Base-by-base conservation (phyloP, 306 rosid species). In the Arachis hypogaea region DNA sequence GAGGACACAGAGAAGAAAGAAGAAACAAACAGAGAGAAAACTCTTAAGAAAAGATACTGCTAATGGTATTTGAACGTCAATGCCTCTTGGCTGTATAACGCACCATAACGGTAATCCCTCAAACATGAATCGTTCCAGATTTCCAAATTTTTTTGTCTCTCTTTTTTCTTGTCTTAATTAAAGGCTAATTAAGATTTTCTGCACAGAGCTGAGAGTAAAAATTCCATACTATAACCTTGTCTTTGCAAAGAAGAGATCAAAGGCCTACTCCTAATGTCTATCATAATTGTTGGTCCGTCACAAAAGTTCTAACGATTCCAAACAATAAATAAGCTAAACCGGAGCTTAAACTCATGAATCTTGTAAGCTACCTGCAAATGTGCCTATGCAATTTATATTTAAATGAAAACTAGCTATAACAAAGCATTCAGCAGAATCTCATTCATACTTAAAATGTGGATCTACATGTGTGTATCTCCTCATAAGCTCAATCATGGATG, bases 401-500 rank as follows among this genome's bases (percentile, higher is more conserved):
- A 49, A 74, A 63, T 58, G 57, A 60, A 77, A 74, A 74, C 42
- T 11, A 61, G 81, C 69, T 68, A 59, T 12, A 69, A 74, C 74
- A 51, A 78, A 56, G 63, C 59, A 73, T 70, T 56, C 42, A 45
- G 70, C 76, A 73, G 66, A 80, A 68, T 73, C 55, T 72, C 81
- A 81, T 69, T 75, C 80, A 78, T 71, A 85, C 66, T 78, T 77
- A 58, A 85, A 85, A 68, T 78, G 82, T 77, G 85, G 82, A 64
- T 78, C 82, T 47, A 85, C 83, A 59, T 78, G 29, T 49, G 56
- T 38, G 62, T 75, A 85, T 75, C 72, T 84, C 78, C 85, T 84
- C 88, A 84, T 84, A 61, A 84, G 76, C 79, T 81, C 79, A 78
- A 84, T 60, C 81, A 81, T 85, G 49, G 82, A 71, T 33, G 84